Evolutionary conservation across 148 eudicot genomes (phyloP).

Genomic region (Cornus suecica): DNA sequence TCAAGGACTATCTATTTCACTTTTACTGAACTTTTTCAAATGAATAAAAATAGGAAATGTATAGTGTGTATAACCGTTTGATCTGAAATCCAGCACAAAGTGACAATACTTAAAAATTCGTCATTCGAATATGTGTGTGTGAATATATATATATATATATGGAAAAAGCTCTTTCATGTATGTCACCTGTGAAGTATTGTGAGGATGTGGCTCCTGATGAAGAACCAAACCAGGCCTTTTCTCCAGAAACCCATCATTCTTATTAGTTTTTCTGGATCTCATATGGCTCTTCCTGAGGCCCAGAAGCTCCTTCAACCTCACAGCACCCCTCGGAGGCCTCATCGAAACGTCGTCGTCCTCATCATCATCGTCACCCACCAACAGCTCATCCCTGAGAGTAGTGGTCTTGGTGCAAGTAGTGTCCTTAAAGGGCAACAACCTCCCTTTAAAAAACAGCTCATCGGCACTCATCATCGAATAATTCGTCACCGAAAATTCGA

Average conservation of each 20-base stretch:
- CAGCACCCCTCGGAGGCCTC: slow-evolving; percentile 50
- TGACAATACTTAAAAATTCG: too few species aligned
- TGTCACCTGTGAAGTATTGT: too few species aligned
- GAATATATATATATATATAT: too few species aligned
- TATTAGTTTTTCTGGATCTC: slow-evolving; percentile 56
- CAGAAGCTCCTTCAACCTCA: slow-evolving; percentile 67
- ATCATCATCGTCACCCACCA: slow-evolving; percentile 42
- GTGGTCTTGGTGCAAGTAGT: slow-evolving; percentile 35
- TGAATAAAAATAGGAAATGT: too few species aligned
- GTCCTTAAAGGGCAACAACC: slow-evolving; percentile 64
- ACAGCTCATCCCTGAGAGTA: slow-evolving; percentile 70
- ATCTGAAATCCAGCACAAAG: slow-evolving; percentile 4
- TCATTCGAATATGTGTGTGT: too few species aligned
- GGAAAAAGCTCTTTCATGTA: too few species aligned
- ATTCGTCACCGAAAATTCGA: slow-evolving; percentile 66
- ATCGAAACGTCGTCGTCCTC: slow-evolving; percentile 34
- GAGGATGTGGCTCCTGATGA: not conserved
- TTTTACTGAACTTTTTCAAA: too few species aligned
- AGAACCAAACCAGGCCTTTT: slow-evolving; percentile 14
- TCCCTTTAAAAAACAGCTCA: slow-evolving; percentile 74
- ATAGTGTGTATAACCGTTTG: too few species aligned
- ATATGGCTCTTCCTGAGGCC: slow-evolving; percentile 75
- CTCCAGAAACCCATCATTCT: slow-evolving; percentile 15
- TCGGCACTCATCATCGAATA: slow-evolving; percentile 71
- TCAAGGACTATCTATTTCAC: too few species aligned